These are phyloP conservation scores for Pythium sukuiense DNA, from an alignment of 352 stramenopile species.

Conservation along the genomic window DNA sequence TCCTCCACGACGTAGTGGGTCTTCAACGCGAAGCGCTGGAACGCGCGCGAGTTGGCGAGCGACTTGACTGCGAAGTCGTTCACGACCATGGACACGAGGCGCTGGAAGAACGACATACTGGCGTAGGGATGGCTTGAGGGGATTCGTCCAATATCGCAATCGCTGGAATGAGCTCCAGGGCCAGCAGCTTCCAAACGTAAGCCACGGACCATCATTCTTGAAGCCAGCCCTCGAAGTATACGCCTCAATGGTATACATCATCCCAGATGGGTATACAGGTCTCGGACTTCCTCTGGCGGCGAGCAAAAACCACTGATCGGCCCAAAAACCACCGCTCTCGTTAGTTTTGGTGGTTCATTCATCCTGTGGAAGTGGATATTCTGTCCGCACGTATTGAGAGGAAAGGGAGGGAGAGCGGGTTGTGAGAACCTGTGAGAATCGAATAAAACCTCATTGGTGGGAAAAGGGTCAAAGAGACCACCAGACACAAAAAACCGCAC, in stretches of 20 bases:
- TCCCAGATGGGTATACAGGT: background rate
- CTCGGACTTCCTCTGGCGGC: background rate
- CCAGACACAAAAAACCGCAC: constrained; percentile 30
- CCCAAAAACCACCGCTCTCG: constrained; percentile 14
- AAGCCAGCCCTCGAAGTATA: constrained; percentile 1
- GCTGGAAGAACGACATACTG: constrained; percentile 75
- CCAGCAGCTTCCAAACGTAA: constrained; percentile 15
- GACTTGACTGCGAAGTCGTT: constrained; percentile 87
- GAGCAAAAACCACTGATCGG: constrained; percentile 22
- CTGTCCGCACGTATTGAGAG: background rate
- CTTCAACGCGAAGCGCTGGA: constrained; percentile 85
- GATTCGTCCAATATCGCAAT: background rate
- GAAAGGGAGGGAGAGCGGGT: no score
- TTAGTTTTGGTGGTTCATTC: constrained; percentile 30
- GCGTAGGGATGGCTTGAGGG: no score
- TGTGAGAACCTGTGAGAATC: constrained; percentile 10
- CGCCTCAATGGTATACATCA: background rate
- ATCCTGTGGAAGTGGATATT: constrained; percentile 13
- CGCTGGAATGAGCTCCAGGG: constrained; percentile 1
- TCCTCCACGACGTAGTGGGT: constrained; percentile 84
- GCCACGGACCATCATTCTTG: constrained; percentile 21
- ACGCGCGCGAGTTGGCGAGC: constrained; percentile 75
- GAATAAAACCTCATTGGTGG: constrained; percentile 22
- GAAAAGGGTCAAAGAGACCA: constrained; percentile 5
- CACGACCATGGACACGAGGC: constrained; percentile 75